Evolutionary conservation across 176 grass and related monocot genomes (phyloP).

Genomic region (Aegilops longissima): DNA sequence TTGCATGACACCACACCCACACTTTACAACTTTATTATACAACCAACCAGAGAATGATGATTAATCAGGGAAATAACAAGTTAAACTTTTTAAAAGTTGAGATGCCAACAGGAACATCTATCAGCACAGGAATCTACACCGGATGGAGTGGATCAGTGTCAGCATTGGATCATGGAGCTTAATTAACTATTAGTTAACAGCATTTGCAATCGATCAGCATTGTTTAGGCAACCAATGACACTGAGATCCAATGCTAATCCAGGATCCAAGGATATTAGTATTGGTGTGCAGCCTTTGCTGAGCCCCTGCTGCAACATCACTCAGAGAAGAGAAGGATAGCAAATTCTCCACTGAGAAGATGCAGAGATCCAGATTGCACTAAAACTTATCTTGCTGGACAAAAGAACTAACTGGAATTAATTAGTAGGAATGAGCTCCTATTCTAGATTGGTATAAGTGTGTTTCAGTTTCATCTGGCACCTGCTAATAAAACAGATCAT

Average conservation of each 20-base stretch:
- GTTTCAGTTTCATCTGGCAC: neutral
- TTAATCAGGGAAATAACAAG: neutral
- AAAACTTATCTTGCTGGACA: neutral
- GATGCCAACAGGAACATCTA: conserved; percentile 20
- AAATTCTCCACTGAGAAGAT: neutral
- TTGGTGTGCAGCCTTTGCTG: neutral
- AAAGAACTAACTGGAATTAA: neutral
- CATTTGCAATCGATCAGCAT: neutral
- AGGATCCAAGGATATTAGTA: conserved; percentile 22
- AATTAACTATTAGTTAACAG: neutral
- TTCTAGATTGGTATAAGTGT: neutral
- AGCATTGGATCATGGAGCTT: conserved; percentile 52
- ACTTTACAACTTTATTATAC: conserved; percentile 20
- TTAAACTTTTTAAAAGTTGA: conserved; percentile 22
- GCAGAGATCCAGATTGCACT: neutral
- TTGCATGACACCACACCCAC: conserved; percentile 19
- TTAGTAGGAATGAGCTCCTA: neutral
- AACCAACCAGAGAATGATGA: conserved; percentile 14
- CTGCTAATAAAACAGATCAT: neutral
- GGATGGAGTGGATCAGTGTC: conserved; percentile 56
- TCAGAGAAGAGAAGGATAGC: neutral
- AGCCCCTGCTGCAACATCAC: neutral
- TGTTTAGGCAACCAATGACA: conserved; percentile 21
- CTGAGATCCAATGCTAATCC: conserved; percentile 7
- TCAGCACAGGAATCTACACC: conserved; percentile 5